Base-by-base conservation (phyloP, 192 early-diverging fungal genomes). In the Nowakowskiella sp. region DNA sequence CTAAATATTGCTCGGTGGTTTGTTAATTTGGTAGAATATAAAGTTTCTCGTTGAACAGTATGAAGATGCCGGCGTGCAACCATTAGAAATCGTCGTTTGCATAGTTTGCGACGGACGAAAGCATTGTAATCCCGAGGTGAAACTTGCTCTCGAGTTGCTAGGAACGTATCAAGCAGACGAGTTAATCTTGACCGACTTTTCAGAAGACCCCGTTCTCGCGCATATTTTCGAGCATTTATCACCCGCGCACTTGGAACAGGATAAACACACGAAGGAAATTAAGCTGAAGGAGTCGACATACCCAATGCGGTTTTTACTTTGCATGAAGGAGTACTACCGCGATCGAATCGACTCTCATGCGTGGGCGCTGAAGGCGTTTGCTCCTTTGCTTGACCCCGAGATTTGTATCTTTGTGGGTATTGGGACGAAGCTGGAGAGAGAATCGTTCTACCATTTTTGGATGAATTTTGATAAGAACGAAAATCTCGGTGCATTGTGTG, bases 401-500 rank as follows among this genome's bases (percentile, higher is more conserved):
- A 46, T 69, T 80, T 73, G 70, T 30, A 55, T 81, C 5, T 51
- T 81, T 27, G 53, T 81, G 16, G 78, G 81, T 55, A 74, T 81
- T 4, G 78, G 78, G 21, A 81, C 78, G 7, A 32, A 73, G 19
- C 78, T 79, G 1, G 65, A 68, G 31, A 55, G 64, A 6, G 57
- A 60, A 7, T 64, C 62, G 4, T 69, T 77, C 31, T 77, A 77
- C 31, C 69, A 77, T 27, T 59, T 77, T 29, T 77, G 71, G n/a
- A 80, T 74, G 42, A 65, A 59, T 13, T 81, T 80, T 61, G 55
- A 81, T 25, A 55, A 64, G 10, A 64, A 81, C 49, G 60, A 66
- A 4, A 51, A 76, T 31, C 70, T 81, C 1, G 78, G 72, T 36
- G 78, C 78, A 13, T 77, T 76, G 27, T 81, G 78, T 60, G 78